A percentile compares a stretch with the other conserved stretches of the same genome.
phyloP scores from a whole-genome alignment of 1,284 basidiomycete genomes.

The Pterula multifida region DNA sequence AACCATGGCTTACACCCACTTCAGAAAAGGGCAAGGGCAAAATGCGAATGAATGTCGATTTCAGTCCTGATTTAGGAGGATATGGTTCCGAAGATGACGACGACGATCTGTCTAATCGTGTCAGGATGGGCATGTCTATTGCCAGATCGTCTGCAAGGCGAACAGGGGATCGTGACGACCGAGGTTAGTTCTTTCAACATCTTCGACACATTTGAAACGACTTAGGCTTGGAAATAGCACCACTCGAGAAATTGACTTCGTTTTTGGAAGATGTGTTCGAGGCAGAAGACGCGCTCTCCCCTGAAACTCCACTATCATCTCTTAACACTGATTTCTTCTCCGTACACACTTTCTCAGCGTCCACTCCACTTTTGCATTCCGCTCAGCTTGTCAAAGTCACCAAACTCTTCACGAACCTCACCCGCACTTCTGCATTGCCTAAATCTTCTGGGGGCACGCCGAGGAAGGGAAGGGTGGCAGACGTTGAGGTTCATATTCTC shows the following conservation, averaged over 20 bases:
- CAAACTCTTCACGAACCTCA: constrained; percentile 51
- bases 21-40: constrained; percentile 21
- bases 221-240: constrained; percentile 27
- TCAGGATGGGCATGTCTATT: constrained; percentile 16
- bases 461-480: constrained; percentile 42
- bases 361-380: constrained; percentile 47
- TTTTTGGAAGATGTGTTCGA: constrained; percentile 82
- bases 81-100: constrained; percentile 18
- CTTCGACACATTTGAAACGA: constrained; percentile 4
- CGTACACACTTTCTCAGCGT: constrained; percentile 38
- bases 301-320: constrained; percentile 43
- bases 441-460: constrained; percentile 33
- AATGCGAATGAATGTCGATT: constrained; percentile 15
- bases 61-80: constrained; percentile 1
- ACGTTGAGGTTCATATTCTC: constrained; percentile 51
- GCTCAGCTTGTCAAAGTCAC: constrained; percentile 57
- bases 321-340: constrained; percentile 61
- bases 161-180: constrained; percentile 65
- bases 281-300: constrained; percentile 71
- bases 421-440: constrained; percentile 37
- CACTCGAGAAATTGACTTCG: constrained; percentile 61
- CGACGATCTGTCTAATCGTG: constrained; percentile 16
- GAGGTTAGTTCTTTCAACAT: constrained; percentile 33
- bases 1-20: constrained; percentile 34
- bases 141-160: constrained; percentile 38